Evolutionary conservation across 257 asterid genomes (phyloP).

Genomic region (Plectranthus barbatus): DNA sequence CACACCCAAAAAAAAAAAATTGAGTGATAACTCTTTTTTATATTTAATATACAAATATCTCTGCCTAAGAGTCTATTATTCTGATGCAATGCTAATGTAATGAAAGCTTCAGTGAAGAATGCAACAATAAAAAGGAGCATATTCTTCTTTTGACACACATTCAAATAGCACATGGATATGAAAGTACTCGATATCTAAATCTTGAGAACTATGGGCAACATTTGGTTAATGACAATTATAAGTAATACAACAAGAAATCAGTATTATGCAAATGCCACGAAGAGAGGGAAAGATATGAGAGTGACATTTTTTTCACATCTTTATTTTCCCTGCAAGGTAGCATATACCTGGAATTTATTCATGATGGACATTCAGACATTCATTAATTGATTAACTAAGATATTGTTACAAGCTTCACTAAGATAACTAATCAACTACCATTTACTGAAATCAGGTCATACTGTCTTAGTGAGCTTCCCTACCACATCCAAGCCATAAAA

Average conservation of each 20-base stretch:
- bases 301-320: too few relatives aligned
- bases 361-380: not conserved
- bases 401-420: not conserved
- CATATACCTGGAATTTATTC: not conserved
- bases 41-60: slow-evolving; percentile 1
- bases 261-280: not conserved
- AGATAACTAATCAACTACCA: slow-evolving; percentile 1
- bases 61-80: slow-evolving; percentile 5
- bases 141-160: not conserved
- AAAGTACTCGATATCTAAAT: too few relatives aligned
- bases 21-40: slow-evolving; percentile 2
- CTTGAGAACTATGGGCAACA: too few relatives aligned
- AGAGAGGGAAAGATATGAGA: not conserved
- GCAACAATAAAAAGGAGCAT: not conserved
- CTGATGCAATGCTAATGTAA: not conserved
- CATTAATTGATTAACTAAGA: not conserved
- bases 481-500: too few relatives aligned
- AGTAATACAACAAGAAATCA: not conserved
- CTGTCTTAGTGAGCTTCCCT: not conserved
- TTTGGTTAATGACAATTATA: too few relatives aligned
- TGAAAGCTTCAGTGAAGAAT: not conserved
- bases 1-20: too few relatives aligned
- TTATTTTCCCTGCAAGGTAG: too few relatives aligned
- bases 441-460: not conserved
- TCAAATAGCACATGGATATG: not conserved